These are phyloP conservation scores for Fusarium chlamydosporum DNA, from an alignment of 2,329 filamentous ascomycete species.

Conservation along the genomic window DNA sequence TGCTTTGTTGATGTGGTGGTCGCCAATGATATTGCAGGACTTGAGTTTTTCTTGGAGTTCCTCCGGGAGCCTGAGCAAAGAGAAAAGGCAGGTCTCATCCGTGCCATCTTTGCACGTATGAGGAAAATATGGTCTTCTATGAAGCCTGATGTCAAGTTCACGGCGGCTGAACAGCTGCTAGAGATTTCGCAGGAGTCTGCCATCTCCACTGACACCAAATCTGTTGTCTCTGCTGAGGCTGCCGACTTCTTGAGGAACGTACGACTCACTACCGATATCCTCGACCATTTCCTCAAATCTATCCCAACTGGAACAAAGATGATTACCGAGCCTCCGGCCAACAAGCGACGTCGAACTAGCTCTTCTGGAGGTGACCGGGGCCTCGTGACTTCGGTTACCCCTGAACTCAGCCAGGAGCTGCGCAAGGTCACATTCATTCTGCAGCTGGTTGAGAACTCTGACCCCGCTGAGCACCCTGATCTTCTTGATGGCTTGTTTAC, in stretches of 20 bases:
- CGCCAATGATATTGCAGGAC: constrained; percentile 66
- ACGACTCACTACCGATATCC: constrained; percentile 78
- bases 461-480: constrained; percentile 80
- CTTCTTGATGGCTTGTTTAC: constrained; percentile 86
- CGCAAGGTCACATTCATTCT: constrained; percentile 87
- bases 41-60: constrained; percentile 66
- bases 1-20: constrained; percentile 67
- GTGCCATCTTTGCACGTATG: constrained; percentile 77
- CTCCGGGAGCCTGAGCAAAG: constrained; percentile 60
- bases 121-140: constrained; percentile 79
- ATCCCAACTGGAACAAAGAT: constrained; percentile 81
- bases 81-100: constrained; percentile 67
- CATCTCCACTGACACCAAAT: constrained; percentile 52
- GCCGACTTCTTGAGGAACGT: constrained; percentile 80
- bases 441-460: constrained; percentile 86
- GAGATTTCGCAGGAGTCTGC: constrained; percentile 67
- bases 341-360: constrained; percentile 85
- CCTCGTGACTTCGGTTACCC: constrained; percentile 72
- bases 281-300: constrained; percentile 79
- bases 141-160: constrained; percentile 73
- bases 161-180: constrained; percentile 74
- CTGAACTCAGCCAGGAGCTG: constrained; percentile 76
- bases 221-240: constrained; percentile 69
- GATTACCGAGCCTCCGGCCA: constrained; percentile 77
- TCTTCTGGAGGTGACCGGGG: constrained; percentile 75